Conservation (phyloP, 1,139 yeast species). For the Nakaseomyces delphensis region DNA sequence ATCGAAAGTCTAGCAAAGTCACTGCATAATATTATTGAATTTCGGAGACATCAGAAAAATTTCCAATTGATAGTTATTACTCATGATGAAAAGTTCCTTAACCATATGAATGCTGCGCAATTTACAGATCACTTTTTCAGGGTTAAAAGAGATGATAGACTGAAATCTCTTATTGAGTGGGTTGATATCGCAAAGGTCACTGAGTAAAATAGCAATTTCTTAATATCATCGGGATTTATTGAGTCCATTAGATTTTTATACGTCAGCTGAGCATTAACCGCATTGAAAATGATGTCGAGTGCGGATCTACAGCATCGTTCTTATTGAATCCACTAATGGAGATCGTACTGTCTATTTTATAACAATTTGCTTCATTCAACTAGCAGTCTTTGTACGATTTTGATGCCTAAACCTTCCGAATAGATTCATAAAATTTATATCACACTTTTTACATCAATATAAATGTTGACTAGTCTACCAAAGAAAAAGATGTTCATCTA, state of each 20-base stretch:
- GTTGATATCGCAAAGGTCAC: conserved; percentile 36
- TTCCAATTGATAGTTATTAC: conserved; percentile 93
- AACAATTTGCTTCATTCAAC: too few species aligned
- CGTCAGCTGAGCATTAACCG: conserved; percentile 33
- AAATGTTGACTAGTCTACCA: too few species aligned
- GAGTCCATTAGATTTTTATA: conserved; percentile 20
- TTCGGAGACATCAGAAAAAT: conserved; percentile 69
- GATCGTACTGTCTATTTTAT: too few species aligned
- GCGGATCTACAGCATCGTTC: too few species aligned
- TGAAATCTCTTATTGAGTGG: conserved; percentile 63
- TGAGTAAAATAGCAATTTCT: conserved; percentile 16
- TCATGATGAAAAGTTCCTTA: conserved; percentile 86
- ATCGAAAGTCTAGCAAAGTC: conserved; percentile 82
- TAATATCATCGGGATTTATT: not conserved
- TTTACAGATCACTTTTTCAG: conserved; percentile 87
- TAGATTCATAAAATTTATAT: too few species aligned
- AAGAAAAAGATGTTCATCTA: too few species aligned
- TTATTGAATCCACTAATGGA: too few species aligned
- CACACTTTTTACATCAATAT: too few species aligned
- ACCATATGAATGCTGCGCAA: conserved; percentile 73
- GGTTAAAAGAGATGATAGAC: conserved; percentile 71
- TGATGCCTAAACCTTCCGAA: too few species aligned
- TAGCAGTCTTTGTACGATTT: too few species aligned
- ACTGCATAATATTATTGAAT: conserved; percentile 62
- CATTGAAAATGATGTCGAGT: conserved; percentile 33